Evolutionary conservation across 495 filamentous ascomycete genomes (phyloP).

Genomic region (Penicillium bialowiezense): DNA sequence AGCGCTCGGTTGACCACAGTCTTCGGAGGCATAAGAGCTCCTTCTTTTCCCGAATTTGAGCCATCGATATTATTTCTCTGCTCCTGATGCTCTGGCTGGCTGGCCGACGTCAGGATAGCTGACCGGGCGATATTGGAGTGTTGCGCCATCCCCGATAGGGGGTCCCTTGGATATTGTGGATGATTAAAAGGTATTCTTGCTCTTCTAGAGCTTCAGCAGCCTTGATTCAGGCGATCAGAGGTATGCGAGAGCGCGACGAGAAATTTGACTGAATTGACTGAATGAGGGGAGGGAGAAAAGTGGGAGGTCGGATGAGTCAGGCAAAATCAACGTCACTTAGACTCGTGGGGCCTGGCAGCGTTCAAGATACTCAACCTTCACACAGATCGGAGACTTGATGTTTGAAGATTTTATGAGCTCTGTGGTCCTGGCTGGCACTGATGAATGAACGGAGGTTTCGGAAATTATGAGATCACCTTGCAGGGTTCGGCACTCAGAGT

Average conservation of each 20-base stretch:
- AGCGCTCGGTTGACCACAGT: conserved; percentile 46
- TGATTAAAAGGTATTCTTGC: background rate
- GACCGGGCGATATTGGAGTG: conserved; percentile 58
- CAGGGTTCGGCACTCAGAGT: background rate
- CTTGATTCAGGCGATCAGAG: conserved; percentile 6
- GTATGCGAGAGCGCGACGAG: too few relatives aligned
- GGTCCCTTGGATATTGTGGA: background rate
- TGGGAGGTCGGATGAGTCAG: background rate
- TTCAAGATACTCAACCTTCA: too few relatives aligned
- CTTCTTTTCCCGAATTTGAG: conserved; percentile 31
- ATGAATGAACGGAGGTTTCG: background rate
- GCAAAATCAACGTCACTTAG: background rate
- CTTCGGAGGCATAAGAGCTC: conserved; percentile 39
- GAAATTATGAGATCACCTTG: background rate
- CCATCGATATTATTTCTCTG: conserved; percentile 26
- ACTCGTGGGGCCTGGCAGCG: background rate
- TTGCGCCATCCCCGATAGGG: conserved; percentile 20
- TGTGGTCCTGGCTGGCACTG: too few relatives aligned
- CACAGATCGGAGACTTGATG: too few relatives aligned
- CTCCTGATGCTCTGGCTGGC: conserved; percentile 30
- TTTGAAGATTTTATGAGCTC: too few relatives aligned
- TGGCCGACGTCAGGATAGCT: conserved; percentile 39
- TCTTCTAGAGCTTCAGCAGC: background rate
- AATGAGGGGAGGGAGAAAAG: background rate
- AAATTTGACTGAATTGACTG: background rate